A percentile compares a stretch with the other conserved stretches of the same genome.
phyloP scores from a whole-genome alignment of 768 basidiomycete species.

The Daedaleopsis sinensis region DNA sequence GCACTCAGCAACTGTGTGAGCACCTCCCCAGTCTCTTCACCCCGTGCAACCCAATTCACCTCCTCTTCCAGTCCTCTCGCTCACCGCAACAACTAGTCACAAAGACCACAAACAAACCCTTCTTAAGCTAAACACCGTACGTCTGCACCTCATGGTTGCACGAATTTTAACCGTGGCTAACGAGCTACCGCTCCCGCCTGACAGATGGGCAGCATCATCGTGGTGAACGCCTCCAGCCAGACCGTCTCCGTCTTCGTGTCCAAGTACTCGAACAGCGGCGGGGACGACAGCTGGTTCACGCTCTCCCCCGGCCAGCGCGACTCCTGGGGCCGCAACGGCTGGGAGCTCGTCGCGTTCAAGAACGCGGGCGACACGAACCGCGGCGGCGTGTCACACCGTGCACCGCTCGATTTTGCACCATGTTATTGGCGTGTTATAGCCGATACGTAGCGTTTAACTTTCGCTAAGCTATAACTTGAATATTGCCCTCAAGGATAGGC shows the following conservation, averaged over 20 bases:
- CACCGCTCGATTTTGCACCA: no score
- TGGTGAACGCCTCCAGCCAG: not conserved
- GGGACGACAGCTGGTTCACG: constrained; percentile 14
- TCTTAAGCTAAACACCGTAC: not conserved
- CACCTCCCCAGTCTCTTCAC: not conserved
- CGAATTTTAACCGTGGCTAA: not conserved
- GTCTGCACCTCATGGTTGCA: not conserved
- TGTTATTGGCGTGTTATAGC: no score
- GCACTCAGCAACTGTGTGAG: not conserved
- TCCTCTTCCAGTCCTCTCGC: not conserved
- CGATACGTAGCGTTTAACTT: not conserved
- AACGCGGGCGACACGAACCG: constrained; percentile 10
- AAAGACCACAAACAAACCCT: not conserved
- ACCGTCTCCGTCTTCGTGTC: constrained; percentile 11
- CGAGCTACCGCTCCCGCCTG: not conserved
- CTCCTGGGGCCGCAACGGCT: constrained; percentile 9
- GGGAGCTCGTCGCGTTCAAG: constrained; percentile 20
- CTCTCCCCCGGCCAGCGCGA: constrained; percentile 5
- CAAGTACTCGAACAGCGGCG: constrained; percentile 13
- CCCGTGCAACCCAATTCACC: not conserved
- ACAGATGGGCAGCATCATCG: constrained; percentile 16
- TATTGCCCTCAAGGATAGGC: no score
- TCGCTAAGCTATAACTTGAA: no score
- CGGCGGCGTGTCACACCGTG: constrained; percentile 10
- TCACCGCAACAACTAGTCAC: not conserved